Conservation (phyloP, 2,329 filamentous ascomycete species). For the Fusarium sp. region DNA sequence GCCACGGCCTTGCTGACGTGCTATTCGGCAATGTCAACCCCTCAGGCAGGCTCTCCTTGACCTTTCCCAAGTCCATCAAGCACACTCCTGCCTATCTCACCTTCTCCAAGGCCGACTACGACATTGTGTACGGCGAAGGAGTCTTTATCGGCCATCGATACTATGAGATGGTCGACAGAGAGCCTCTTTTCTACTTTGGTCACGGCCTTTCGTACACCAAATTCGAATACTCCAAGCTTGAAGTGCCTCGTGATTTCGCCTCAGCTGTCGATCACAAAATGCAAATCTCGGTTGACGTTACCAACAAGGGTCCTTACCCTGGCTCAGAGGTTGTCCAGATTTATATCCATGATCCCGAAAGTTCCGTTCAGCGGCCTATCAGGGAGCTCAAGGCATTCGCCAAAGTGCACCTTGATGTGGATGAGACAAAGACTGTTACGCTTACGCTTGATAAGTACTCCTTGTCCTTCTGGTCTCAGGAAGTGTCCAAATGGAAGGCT, state of each 20-base stretch:
- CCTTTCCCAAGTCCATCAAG: constrained; percentile 70
- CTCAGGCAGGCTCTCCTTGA: constrained; percentile 72
- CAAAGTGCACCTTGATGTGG: neutral
- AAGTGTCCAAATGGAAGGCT: constrained; percentile 29
- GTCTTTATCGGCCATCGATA: constrained; percentile 79
- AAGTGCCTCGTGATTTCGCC: neutral
- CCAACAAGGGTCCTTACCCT: constrained; percentile 10
- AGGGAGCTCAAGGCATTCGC: constrained; percentile 31
- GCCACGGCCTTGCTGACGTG: constrained; percentile 43
- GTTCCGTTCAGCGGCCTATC: constrained; percentile 25
- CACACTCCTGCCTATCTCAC: constrained; percentile 79
- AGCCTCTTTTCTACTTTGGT: constrained; percentile 74
- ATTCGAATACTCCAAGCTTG: constrained; percentile 63
- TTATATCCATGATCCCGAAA: constrained; percentile 24
- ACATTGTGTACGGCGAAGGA: constrained; percentile 78
- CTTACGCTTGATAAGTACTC: constrained; percentile 34
- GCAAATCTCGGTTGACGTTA: constrained; percentile 23
- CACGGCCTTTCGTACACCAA: constrained; percentile 78
- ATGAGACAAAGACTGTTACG: neutral
- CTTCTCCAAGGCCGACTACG: constrained; percentile 72
- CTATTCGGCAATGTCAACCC: constrained; percentile 41
- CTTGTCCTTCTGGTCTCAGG: constrained; percentile 33
- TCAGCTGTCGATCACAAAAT: constrained; percentile 11
- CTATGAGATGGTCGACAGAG: constrained; percentile 65
- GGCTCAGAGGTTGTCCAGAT: constrained; percentile 35